phyloP scores from a whole-genome alignment of 208 protist species.

The Acanthamoeba triangularis region DNA sequence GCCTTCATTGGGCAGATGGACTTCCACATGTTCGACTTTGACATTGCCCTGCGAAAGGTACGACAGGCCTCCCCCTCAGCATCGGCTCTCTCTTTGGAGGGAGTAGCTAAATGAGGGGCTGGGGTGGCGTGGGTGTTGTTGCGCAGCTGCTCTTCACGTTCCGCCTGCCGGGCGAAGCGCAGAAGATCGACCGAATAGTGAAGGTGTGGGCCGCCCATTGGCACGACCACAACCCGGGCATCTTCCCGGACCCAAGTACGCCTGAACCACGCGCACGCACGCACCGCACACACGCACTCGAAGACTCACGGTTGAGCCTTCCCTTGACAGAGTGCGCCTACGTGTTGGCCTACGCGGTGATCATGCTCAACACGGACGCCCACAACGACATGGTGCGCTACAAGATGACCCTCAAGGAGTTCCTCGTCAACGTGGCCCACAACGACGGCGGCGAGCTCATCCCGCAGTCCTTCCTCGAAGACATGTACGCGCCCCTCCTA shows the following conservation, averaged over 20 bases:
- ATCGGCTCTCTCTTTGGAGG: neutral
- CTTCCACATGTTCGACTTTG: conserved; percentile 62
- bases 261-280: too few species aligned
- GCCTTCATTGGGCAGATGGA: conserved; percentile 58
- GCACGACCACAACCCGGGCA: conserved; percentile 87
- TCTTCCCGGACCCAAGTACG: conserved; percentile 51
- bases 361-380: conserved; percentile 99
- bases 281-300: neutral
- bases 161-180: conserved; percentile 94
- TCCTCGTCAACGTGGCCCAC: conserved; percentile 38
- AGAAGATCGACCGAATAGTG: conserved; percentile 97
- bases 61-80: too few species aligned
- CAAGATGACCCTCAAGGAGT: conserved; percentile 70
- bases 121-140: neutral
- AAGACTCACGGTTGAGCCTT: conserved; percentile 80
- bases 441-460: conserved; percentile 71
- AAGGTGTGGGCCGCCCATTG: conserved; percentile 95
- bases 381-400: conserved; percentile 90
- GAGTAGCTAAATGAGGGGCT: neutral
- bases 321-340: conserved; percentile 92
- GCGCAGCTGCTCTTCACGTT: conserved; percentile 86
- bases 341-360: conserved; percentile 98
- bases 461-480: neutral
- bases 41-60: conserved; percentile 45
- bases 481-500: conserved; percentile 4